Evolutionary conservation across 1,284 basidiomycete genomes (phyloP).

Genomic region (Puccinia coronata): DNA sequence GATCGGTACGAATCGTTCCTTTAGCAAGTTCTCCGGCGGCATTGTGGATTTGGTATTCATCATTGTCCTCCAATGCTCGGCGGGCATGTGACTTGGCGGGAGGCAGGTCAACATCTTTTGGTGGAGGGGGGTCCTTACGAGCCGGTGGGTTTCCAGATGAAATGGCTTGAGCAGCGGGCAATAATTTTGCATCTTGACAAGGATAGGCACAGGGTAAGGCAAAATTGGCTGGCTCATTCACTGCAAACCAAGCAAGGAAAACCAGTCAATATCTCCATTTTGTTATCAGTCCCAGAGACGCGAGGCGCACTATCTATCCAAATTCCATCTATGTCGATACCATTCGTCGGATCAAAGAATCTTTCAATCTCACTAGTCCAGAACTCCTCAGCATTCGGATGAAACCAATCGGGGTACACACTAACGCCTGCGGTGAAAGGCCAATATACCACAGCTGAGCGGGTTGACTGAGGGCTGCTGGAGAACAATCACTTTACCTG

Average conservation of each 20-base stretch:
- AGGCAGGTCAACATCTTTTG: constrained; percentile 65
- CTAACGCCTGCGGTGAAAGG: neutral
- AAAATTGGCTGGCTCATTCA: constrained; percentile 69
- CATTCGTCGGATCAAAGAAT: constrained; percentile 63
- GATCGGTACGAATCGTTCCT: constrained; percentile 60
- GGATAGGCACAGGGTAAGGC: constrained; percentile 39
- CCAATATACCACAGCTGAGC: neutral
- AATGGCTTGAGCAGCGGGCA: constrained; percentile 66
- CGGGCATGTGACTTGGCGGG: constrained; percentile 45
- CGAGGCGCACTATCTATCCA: constrained; percentile 66
- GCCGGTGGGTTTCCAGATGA: constrained; percentile 65
- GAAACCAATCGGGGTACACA: constrained; percentile 67
- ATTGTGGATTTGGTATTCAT: constrained; percentile 67
- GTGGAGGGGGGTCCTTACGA: constrained; percentile 63
- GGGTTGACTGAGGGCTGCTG: neutral
- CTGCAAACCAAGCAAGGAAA: neutral
- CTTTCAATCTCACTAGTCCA: constrained; percentile 68
- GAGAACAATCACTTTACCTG: constrained; percentile 66
- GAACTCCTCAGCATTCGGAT: constrained; percentile 64
- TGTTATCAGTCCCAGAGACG: neutral
- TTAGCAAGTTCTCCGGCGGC: constrained; percentile 59
- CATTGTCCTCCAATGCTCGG: neutral
- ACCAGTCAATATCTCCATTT: neutral
- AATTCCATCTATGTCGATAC: constrained; percentile 66
- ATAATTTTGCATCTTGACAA: constrained; percentile 62